Evolutionary conservation across 2,329 filamentous ascomycete genomes (phyloP), one percentile per base, ranked within the genome.

Genomic region (Beauveria brongniartii): DNA sequence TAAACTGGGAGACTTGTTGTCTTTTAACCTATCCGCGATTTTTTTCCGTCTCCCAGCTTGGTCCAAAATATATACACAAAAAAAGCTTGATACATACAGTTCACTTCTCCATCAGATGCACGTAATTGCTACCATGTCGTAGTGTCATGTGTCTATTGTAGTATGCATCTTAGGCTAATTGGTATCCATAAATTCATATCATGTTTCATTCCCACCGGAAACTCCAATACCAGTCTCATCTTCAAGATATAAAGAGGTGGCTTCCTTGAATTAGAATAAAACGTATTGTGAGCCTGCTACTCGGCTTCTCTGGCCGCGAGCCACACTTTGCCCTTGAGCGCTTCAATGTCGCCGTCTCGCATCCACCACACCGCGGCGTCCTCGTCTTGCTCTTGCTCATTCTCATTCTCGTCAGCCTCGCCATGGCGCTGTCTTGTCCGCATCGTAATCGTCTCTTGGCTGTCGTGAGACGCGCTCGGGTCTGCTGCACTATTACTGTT

Each of bases 291-390:
- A 20, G 9, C 63, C 50, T 44, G 70, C 48, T 68, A 62, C 61
- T 71, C 69, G 7, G 66, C 70, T 40, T 73, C 74, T 44, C 75
- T 70, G 3, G 76, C 77, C 20, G 76, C 77, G 60, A 84, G 72
- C 78, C 81, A 84, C 0, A 82, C 77, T 65, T 73, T 77, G 0
- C 82, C 81, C 70, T 83, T 84, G 51, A 85, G 68, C 43, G 74
- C 73, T 68, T 85, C 82, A 16, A 85, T 75, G 6, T 80, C 77
- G 44, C 79, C 80, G 57, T 83, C 80, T 55, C 78, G 71, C 69
- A 85, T 73, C 82, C 82, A 85, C 74, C 82, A 84, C 2, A 74
- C 71, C 6, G 69, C 70, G 61, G 74, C 73, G 5, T 63, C 63
- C 9, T 64, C 65, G 22, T 67, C 66, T 37, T 67, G 61, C 10